Conservation (phyloP, 306 rosid genomes). For the Fagus sylvatica region DNA sequence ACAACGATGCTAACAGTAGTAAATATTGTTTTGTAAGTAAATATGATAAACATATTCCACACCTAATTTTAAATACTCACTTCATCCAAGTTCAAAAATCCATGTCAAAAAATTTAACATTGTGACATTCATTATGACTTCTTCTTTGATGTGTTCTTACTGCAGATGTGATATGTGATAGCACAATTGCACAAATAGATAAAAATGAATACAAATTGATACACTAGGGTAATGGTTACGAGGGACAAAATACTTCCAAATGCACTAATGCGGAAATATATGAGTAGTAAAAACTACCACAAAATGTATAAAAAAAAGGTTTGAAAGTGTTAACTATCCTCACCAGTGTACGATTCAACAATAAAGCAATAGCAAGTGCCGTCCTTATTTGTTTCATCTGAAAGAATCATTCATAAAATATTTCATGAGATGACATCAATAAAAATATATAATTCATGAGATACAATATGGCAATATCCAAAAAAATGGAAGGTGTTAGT, state of each 20-base stretch:
- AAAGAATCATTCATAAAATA: conserved; percentile 27
- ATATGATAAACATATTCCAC: not conserved
- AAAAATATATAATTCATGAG: conserved; percentile 7
- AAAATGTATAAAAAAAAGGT: conserved; percentile 6
- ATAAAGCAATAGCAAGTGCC: conserved; percentile 87
- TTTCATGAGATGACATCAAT: conserved; percentile 9
- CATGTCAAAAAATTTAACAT: not conserved
- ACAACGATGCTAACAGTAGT: too few relatives aligned
- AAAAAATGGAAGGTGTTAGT: conserved; percentile 35
- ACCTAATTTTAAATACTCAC: not conserved
- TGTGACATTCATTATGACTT: not conserved
- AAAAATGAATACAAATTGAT: not conserved
- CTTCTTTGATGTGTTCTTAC: not conserved
- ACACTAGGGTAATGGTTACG: not conserved
- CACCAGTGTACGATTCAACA: conserved; percentile 91
- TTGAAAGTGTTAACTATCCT: conserved; percentile 34
- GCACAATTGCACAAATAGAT: not conserved
- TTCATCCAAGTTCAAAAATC: not conserved
- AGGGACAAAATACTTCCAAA: not conserved
- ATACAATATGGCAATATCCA: conserved; percentile 21
- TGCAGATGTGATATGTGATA: not conserved
- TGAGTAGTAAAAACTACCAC: not conserved
- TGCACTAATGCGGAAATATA: not conserved
- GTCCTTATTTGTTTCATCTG: conserved; percentile 91
- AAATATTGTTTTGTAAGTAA: not conserved